phyloP scores from a whole-genome alignment of 768 basidiomycete genomes.

The Boletus sp. region DNA sequence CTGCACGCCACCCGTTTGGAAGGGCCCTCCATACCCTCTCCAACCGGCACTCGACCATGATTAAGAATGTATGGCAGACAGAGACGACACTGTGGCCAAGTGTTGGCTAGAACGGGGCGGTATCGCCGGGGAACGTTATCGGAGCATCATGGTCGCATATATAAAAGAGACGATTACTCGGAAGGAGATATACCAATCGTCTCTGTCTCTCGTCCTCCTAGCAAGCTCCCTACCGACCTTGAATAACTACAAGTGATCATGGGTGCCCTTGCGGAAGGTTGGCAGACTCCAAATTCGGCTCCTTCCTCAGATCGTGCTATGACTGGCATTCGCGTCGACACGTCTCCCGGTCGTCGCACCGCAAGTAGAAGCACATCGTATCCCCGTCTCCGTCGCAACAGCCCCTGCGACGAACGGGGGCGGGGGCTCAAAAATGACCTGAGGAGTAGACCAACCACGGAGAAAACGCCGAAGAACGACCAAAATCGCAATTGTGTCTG shows the following conservation, averaged over 20 bases:
- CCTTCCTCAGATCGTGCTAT: too few species aligned
- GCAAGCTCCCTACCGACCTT: not conserved
- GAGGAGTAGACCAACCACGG: not conserved
- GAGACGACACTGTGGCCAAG: too few species aligned
- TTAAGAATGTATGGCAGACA: not conserved
- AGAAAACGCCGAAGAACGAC: not conserved
- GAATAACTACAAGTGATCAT: not conserved
- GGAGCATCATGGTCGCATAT: not conserved
- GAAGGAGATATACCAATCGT: fast-evolving
- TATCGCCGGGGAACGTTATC: too few species aligned
- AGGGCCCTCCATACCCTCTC: not conserved
- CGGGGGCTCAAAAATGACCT: not conserved
- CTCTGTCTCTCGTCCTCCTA: not conserved
- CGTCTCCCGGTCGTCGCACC: not conserved
- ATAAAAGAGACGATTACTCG: not conserved
- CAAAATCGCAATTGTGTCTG: not conserved
- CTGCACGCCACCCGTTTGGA: not conserved
- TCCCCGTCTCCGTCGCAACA: not conserved
- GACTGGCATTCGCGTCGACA: not conserved
- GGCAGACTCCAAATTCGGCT: not conserved
- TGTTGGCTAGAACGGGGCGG: not conserved
- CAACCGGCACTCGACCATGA: not conserved
- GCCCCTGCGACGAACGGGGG: not conserved
- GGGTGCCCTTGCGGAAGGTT: slow-evolving; percentile 1
- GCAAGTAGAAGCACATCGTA: fast-evolving